Evolutionary conservation across 441 rosid genomes (phyloP), one percentile per base, ranked within the genome.

Genomic region (Pelargonium citronellum): DNA sequence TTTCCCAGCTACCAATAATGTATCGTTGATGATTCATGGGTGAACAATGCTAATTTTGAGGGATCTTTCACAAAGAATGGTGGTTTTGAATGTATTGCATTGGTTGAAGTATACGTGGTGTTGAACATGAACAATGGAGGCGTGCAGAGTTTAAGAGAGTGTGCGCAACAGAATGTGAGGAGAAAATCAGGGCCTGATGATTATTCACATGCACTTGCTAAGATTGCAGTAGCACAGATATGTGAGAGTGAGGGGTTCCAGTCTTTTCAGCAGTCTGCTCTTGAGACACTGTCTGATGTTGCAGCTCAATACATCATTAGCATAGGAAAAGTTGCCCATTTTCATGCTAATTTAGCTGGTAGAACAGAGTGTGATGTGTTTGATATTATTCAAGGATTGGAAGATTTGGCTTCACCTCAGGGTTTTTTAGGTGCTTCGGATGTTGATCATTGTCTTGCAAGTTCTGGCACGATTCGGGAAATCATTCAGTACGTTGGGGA

Each of bases 121-220:
- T 85, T 81, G 95, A 94, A 90, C 78, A 94, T 94, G 99, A 94
- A 80, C 84, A 80, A 90, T 94, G 96, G 97, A 79, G 92, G 88
- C 57, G 81, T 86, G 83, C 88, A 88, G 87, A 89, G 83, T 79
- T 87, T 82, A 79, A 83, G 81, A 76, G 77, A 84, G 69, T 80
- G 71, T 68, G 89, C 77, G 78, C 80, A 80, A 22, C 22, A 57
- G 19, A 76, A 73, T 5, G 47, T 69, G 11, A 79, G 72, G 76
- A 73, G 79, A 66, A 85, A 80, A 73, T 79, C 72, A 6, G 70
- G 77, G 9, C 79, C 81, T 6, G 87, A 80, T 70, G 89, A 85
- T 44, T 95, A 87, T 62, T 70, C 87, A 0, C 82, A 71, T 58
- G 91, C 88, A 7, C 46, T 89, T 39, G 87, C 90, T 27, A 89